Percentiles rank a stretch among this genome's conserved stretches.
phyloP scores from a whole-genome alignment of 805 yeast species.

The Tetrapisispora phaffii region DNA sequence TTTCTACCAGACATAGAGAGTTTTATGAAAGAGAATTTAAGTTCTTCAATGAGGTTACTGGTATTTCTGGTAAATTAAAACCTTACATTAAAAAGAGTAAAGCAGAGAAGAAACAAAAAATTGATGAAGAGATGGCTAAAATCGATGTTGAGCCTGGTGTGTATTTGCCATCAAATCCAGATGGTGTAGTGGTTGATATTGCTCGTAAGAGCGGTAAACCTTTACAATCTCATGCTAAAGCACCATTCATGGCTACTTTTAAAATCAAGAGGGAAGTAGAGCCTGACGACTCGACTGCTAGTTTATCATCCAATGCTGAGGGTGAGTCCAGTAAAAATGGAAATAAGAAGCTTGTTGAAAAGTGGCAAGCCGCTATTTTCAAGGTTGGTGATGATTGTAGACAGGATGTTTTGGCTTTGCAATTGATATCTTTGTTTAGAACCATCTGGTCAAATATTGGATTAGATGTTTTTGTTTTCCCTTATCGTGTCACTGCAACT shows the following conservation, averaged over 20 bases:
- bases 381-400: slow-evolving; percentile 99
- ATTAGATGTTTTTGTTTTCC: slow-evolving; percentile 82
- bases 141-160: slow-evolving; percentile 72
- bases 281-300: slow-evolving; percentile 32
- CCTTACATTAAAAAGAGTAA: slow-evolving; percentile 90
- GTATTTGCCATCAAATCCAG: slow-evolving; percentile 92
- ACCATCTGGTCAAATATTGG: slow-evolving; percentile 85
- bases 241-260: slow-evolving; percentile 96
- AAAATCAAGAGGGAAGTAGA: slow-evolving; percentile 52
- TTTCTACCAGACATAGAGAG: slow-evolving; percentile 47
- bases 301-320: slow-evolving; percentile 15
- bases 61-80: slow-evolving; percentile 87
- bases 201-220: slow-evolving; percentile 90
- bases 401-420: slow-evolving; percentile 91
- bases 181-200: slow-evolving; percentile 86
- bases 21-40: slow-evolving; percentile 78
- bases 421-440: slow-evolving; percentile 81
- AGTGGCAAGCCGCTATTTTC: slow-evolving; percentile 92
- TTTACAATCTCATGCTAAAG: slow-evolving; percentile 94
- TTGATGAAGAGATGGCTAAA: slow-evolving; percentile 88
- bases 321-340: not conserved
- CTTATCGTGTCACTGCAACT: slow-evolving; percentile 93
- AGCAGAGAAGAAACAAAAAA: slow-evolving; percentile 91
- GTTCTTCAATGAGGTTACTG: slow-evolving; percentile 85
- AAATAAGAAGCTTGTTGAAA: slow-evolving; percentile 35